A percentile compares a stretch with the other conserved stretches of the same genome.
These are phyloP conservation scores for Fraxinus nigra DNA, from an alignment of 305 asterid species.

Conservation along the genomic window DNA sequence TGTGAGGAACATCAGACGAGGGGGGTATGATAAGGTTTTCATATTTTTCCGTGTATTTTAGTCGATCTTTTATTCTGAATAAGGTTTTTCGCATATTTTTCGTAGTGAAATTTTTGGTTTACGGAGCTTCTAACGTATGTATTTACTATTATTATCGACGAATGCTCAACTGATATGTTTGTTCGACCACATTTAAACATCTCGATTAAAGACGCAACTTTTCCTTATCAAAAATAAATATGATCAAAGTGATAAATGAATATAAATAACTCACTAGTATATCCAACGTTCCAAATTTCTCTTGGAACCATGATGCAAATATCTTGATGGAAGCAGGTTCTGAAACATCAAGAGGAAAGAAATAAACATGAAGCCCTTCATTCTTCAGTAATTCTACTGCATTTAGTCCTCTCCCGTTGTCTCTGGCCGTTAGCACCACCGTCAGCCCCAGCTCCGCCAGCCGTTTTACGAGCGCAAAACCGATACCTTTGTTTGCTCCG, in stretches of 20 bases:
- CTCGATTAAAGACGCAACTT: too few relatives aligned
- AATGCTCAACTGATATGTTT: too few relatives aligned
- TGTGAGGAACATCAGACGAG: too few relatives aligned
- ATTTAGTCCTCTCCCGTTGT: constrained; percentile 37
- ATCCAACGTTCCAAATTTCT: constrained; percentile 51
- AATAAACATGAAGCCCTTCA: constrained; percentile 44
- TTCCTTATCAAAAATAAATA: too few relatives aligned
- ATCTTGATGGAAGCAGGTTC: constrained; percentile 42
- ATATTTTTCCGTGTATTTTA: too few relatives aligned
- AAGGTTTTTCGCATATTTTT: too few relatives aligned
- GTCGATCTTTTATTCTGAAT: too few relatives aligned
- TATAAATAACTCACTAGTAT: constrained; percentile 46
- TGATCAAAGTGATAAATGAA: not conserved
- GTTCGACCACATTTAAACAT: too few relatives aligned
- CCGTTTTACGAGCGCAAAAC: constrained; percentile 50
- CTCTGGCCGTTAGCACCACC: constrained; percentile 70
- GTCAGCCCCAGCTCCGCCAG: constrained; percentile 62
- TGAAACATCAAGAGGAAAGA: constrained; percentile 55
- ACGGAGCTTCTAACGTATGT: too few relatives aligned
- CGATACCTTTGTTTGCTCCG: constrained; percentile 82
- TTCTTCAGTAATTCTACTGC: constrained; percentile 43
- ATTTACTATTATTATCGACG: too few relatives aligned
- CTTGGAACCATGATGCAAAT: constrained; percentile 52
- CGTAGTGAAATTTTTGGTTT: too few relatives aligned
- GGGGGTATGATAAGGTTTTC: too few relatives aligned